Evolutionary conservation across 78 protist species (phyloP).

Genomic region (Polysphondylium violaceum): DNA sequence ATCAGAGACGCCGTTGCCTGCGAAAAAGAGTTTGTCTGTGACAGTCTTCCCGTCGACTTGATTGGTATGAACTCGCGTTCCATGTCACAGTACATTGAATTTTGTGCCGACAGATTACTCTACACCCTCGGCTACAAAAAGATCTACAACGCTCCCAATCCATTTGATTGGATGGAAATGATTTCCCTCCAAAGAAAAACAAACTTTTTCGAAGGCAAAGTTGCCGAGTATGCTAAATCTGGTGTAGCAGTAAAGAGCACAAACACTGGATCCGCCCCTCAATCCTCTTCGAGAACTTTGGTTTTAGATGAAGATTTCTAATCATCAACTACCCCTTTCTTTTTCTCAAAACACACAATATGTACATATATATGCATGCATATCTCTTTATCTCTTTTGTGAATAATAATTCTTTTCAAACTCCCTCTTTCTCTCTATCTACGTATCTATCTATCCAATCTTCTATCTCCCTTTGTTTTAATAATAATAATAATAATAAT

Average conservation of each 20-base stretch:
- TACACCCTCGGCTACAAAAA: conserved; percentile 91
- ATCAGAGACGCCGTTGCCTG: conserved; percentile 95
- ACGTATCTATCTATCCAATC: neutral
- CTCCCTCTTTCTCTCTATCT: too few species aligned
- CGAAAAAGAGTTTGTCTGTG: conserved; percentile 95
- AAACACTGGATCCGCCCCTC: neutral
- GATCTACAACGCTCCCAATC: conserved; percentile 92
- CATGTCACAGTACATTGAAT: conserved; percentile 98
- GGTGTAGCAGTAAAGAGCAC: conserved; percentile 79
- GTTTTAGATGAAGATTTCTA: conserved; percentile 70
- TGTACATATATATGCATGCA: neutral
- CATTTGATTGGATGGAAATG: conserved; percentile 99
- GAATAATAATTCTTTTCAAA: too few species aligned
- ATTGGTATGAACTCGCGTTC: conserved; percentile 97
- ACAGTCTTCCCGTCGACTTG: conserved; percentile 96
- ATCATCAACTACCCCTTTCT: neutral
- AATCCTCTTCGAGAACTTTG: conserved; percentile 6
- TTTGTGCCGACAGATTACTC: conserved; percentile 97
- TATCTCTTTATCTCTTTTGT: too few species aligned
- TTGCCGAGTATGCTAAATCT: conserved; percentile 96
- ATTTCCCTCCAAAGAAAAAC: conserved; percentile 98
- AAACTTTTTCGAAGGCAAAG: conserved; percentile 99
- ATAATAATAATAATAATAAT: neutral
- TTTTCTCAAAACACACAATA: neutral
- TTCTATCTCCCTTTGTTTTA: neutral